These are phyloP conservation scores for Schizochytrium sp. DNA, from an alignment of 108 stramenopile species.

Conservation along the genomic window DNA sequence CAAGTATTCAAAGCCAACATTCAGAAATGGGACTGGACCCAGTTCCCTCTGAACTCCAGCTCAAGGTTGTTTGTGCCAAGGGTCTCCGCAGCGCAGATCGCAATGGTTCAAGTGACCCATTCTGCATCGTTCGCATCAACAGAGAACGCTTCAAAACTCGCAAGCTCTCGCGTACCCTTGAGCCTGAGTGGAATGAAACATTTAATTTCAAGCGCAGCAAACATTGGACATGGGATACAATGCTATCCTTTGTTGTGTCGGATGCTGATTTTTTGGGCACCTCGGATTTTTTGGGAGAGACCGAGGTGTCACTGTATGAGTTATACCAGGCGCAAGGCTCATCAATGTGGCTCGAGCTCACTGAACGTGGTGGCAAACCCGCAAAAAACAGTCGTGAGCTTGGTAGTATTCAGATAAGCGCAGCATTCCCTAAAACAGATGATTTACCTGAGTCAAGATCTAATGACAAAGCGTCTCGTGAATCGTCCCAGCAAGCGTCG, in stretches of 20 bases:
- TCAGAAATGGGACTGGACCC: neutral
- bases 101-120: conserved; percentile 2
- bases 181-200: conserved; percentile 38
- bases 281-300: neutral
- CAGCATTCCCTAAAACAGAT: neutral
- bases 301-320: neutral
- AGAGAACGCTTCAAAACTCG: neutral
- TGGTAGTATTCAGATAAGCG: conserved; percentile 8
- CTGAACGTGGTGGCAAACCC: too few relatives aligned
- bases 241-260: neutral
- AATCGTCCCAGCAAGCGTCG: too few relatives aligned
- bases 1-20: neutral
- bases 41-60: neutral
- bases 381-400: neutral
- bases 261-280: conserved; percentile 12
- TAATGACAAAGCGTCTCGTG: neutral
- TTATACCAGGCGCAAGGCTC: neutral
- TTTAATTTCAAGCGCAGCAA: neutral
- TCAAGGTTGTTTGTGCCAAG: neutral
- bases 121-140: neutral
- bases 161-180: neutral
- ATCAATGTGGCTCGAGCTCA: conserved; percentile 11
- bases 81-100: conserved; percentile 1
- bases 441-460: neutral
- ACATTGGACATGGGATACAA: neutral